Evolutionary conservation across 2,329 filamentous ascomycete genomes (phyloP).

Genomic region (Nemania serpens): DNA sequence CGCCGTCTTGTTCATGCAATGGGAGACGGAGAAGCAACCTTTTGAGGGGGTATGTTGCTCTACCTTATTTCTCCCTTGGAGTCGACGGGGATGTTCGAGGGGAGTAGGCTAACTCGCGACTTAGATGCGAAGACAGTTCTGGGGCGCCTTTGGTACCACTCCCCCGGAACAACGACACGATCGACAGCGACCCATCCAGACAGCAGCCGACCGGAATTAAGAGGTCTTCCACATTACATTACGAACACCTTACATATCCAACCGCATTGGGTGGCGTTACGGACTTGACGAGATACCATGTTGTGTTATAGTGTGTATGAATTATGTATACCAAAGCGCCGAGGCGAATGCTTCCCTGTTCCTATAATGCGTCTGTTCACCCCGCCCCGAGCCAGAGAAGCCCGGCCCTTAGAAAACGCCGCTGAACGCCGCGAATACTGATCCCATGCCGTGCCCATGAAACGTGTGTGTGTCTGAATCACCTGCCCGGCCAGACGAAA

Average conservation of each 20-base stretch:
- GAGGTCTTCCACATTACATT: constrained; percentile 20
- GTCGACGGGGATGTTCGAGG: too few relatives aligned
- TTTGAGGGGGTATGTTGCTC: constrained; percentile 53
- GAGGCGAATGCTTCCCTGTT: constrained; percentile 22
- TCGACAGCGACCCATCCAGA: constrained; percentile 26
- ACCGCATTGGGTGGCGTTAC: constrained; percentile 42
- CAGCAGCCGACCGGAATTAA: constrained; percentile 23
- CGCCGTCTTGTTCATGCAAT: constrained; percentile 66
- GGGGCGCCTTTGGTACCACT: constrained; percentile 41
- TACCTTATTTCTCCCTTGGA: neutral
- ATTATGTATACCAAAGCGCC: constrained; percentile 21
- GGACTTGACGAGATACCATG: constrained; percentile 27
- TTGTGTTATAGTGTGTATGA: constrained; percentile 29
- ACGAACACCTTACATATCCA: constrained; percentile 27
- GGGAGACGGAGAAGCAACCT: constrained; percentile 51
- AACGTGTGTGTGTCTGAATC: constrained; percentile 14
- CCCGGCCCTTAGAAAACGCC: constrained; percentile 20
- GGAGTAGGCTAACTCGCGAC: constrained; percentile 8
- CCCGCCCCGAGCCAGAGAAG: constrained; percentile 1
- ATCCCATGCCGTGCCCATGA: constrained; percentile 11
- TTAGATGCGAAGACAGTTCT: constrained; percentile 49
- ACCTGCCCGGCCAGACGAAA: constrained; percentile 57
- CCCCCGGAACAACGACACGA: constrained; percentile 37
- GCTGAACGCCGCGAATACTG: constrained; percentile 27
- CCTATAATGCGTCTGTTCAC: constrained; percentile 14